These are phyloP conservation scores for Phytophthora tentaculata DNA, from an alignment of 352 stramenopile genomes.

Conservation along the genomic window DNA sequence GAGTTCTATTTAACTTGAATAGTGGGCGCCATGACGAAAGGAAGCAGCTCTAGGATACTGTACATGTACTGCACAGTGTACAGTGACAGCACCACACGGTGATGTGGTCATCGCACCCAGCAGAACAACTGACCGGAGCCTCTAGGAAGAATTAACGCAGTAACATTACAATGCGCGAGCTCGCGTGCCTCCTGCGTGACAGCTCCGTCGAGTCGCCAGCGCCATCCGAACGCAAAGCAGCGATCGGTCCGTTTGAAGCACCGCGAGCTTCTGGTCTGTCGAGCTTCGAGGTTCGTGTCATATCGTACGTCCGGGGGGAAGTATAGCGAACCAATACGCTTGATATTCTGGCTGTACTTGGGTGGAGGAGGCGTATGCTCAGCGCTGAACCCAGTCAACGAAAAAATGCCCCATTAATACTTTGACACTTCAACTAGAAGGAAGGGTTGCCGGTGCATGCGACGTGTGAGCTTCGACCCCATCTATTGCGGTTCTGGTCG, in stretches of 20 bases:
- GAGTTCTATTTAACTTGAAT: too few relatives aligned
- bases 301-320: neutral
- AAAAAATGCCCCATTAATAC: neutral
- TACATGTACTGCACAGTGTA: too few relatives aligned
- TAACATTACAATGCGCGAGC: conserved; percentile 15
- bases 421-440: conserved; percentile 10
- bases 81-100: conserved; percentile 1
- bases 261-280: neutral
- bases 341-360: neutral
- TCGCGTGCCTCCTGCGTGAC: neutral
- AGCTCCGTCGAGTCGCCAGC: conserved; percentile 14
- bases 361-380: neutral
- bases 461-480: conserved; percentile 6
- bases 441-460: conserved; percentile 12
- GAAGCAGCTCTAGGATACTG: too few relatives aligned
- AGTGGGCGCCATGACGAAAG: too few relatives aligned
- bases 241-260: conserved; percentile 8
- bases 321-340: neutral
- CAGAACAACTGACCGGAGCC: neutral
- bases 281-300: conserved; percentile 3
- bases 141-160: conserved; percentile 5
- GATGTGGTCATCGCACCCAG: neutral
- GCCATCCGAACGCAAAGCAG: conserved; percentile 13
- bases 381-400: conserved; percentile 3
- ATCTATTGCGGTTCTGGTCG: conserved; percentile 16